Base-by-base conservation (phyloP, 306 rosid genomes). In the Lagenaria siceraria region DNA sequence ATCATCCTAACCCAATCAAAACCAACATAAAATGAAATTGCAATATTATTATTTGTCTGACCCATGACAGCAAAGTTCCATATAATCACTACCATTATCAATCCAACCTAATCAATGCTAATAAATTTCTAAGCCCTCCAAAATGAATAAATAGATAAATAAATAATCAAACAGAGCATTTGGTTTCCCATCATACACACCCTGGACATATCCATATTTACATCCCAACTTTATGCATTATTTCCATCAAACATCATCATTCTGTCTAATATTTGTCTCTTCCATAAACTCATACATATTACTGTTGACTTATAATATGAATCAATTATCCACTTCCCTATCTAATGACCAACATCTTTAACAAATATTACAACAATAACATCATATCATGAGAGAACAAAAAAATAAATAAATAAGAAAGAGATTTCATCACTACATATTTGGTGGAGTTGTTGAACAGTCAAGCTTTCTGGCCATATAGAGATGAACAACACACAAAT, bases 361-460 rank as follows among this genome's bases (percentile, higher is more conserved):
- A 25, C 38, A 71, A 5, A 71, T 48, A 49, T 71, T 71, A 48
- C 76, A 48, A 71, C 42, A 25, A 25, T 48, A 71, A 71, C 76
- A 70, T 70, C 17, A 21, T n/a, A 6, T 19, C 51, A 38, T 21
- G 5, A 19, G 5, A 9, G 33, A 15, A 5, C 1, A 51, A 1
- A 1, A 1, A 5, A 5, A 17, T 4, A 51, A 4, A 51, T 17
- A 15, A 51, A 17, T 10, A 43, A 43, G 1, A 43, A 59, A 72
- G 61, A 73, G 76, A 46, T 43, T 46, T 46, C 76, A 70, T 70
- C 76, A 70, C 76, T 70, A 6, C 61, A 25, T 18, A 31, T 72
- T 72, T 72, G 77, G 77, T 72, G 77, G 77, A 72, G 77, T 72
- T 15, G 77, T 51, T 72, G 61, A 49, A 49, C 59, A 49, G 77